These are phyloP conservation scores for Moesziomyces antarcticus DNA, from an alignment of 1,284 basidiomycete species.

Conservation along the genomic window DNA sequence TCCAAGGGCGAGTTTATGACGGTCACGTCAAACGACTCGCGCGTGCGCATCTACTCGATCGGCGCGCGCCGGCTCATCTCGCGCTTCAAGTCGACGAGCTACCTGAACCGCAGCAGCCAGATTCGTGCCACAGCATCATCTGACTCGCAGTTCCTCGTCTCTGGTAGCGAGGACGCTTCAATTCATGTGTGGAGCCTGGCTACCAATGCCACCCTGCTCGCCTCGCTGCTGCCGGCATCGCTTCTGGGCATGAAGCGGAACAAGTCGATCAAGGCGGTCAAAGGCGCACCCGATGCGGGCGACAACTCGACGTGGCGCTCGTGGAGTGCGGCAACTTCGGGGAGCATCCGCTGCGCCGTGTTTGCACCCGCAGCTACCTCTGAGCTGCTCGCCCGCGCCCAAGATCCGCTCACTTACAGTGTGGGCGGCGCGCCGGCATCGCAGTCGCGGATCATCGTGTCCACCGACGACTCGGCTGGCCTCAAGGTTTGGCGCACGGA, in stretches of 20 bases:
- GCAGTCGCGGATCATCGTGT: conserved; percentile 46
- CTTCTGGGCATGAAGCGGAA: conserved; percentile 26
- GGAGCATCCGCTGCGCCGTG: conserved; percentile 51
- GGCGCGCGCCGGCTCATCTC: conserved; percentile 49
- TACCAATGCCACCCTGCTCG: conserved; percentile 10
- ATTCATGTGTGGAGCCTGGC: conserved; percentile 63
- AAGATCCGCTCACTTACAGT: conserved; percentile 35
- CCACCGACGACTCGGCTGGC: conserved; percentile 46
- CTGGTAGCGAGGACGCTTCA: conserved; percentile 65
- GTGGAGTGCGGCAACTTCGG: conserved; percentile 38
- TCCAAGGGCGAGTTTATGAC: conserved; percentile 60
- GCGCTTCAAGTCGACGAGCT: conserved; percentile 53
- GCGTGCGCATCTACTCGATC: conserved; percentile 67
- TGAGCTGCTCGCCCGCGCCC: conserved; percentile 19
- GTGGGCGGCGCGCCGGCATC: background rate
- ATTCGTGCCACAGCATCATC: conserved; percentile 64
- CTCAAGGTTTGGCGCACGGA: conserved; percentile 54
- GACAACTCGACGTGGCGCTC: conserved; percentile 32
- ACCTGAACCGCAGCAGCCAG: conserved; percentile 61
- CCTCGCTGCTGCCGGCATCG: conserved; percentile 1
- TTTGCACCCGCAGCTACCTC: conserved; percentile 48
- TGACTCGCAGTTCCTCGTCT: conserved; percentile 65
- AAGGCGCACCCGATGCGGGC: conserved; percentile 4
- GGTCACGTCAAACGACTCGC: conserved; percentile 68
- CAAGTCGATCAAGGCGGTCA: conserved; percentile 18